phyloP scores from a whole-genome alignment of 148 eudicot genomes.

The Pouteria glomerata region DNA sequence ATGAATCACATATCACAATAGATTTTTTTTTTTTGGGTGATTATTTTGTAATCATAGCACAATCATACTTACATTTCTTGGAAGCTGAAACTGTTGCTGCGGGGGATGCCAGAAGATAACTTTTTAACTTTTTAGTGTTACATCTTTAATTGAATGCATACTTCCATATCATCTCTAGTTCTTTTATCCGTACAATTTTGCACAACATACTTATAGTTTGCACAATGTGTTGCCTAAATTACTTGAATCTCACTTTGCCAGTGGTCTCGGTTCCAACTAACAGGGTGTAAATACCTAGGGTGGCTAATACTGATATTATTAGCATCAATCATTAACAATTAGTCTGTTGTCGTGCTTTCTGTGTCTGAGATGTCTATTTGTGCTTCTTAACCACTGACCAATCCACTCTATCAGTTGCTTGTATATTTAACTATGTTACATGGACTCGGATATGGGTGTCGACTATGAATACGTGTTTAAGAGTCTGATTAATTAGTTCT shows the following conservation, averaged over 20 bases:
- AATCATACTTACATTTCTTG: too few species aligned
- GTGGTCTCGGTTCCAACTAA: neutral
- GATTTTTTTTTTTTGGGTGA: too few species aligned
- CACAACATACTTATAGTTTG: neutral
- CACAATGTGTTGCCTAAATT: neutral
- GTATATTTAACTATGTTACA: neutral
- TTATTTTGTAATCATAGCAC: too few species aligned
- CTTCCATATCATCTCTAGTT: neutral
- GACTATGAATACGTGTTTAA: too few species aligned
- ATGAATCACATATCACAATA: too few species aligned
- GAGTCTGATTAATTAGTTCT: too few species aligned
- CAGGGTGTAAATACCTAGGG: neutral
- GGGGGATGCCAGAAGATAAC: too few species aligned
- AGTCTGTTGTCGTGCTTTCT: neutral
- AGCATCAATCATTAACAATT: neutral
- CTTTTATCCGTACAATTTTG: neutral
- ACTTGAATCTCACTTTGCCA: neutral
- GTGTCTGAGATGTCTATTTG: neutral
- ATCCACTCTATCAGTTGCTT: neutral
- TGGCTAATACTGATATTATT: neutral
- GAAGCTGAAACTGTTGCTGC: too few species aligned
- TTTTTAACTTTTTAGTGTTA: neutral
- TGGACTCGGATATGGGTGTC: too few species aligned
- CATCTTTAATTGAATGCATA: neutral
- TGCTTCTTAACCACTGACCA: neutral